Conservation (phyloP, 352 stramenopile species). For the Pythium sp. region DNA sequence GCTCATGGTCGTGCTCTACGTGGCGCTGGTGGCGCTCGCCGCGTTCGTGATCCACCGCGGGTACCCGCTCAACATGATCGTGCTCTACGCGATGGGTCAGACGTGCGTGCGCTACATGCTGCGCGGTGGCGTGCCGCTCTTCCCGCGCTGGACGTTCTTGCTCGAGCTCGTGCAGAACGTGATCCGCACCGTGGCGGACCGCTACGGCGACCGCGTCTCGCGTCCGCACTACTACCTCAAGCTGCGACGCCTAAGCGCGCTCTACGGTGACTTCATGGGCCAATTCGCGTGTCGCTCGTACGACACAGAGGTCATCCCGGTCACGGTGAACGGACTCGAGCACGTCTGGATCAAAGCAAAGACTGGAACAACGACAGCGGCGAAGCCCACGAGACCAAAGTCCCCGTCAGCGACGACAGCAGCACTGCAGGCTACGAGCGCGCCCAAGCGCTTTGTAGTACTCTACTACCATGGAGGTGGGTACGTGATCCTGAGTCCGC, state of each 20-base stretch:
- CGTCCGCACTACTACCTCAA: conserved; percentile 16
- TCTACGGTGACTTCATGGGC: conserved; percentile 24
- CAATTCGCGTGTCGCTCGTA: conserved; percentile 19
- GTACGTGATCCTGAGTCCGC: conserved; percentile 36
- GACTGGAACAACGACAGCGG: neutral
- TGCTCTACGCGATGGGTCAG: neutral
- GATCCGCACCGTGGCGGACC: conserved; percentile 18
- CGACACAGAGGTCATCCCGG: conserved; percentile 20
- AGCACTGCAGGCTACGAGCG: conserved; percentile 6
- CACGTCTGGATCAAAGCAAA: conserved; percentile 36
- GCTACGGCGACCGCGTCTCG: conserved; percentile 19
- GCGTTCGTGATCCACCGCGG: conserved; percentile 11
- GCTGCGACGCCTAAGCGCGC: conserved; percentile 24
- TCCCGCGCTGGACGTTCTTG: conserved; percentile 32
- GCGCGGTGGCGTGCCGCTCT: conserved; percentile 11
- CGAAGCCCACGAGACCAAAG: conserved; percentile 1
- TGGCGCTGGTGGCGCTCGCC: neutral
- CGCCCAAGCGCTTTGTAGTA: conserved; percentile 24
- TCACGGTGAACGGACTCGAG: conserved; percentile 39
- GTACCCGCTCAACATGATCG: conserved; percentile 15
- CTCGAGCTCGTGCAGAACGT: conserved; percentile 31
- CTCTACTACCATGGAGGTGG: conserved; percentile 47
- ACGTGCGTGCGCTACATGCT: neutral
- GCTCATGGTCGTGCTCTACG: neutral
- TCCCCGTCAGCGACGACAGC: neutral